These are phyloP conservation scores for Diplodia corticola DNA, from an alignment of 2,329 filamentous ascomycete genomes.

Conservation along the genomic window DNA sequence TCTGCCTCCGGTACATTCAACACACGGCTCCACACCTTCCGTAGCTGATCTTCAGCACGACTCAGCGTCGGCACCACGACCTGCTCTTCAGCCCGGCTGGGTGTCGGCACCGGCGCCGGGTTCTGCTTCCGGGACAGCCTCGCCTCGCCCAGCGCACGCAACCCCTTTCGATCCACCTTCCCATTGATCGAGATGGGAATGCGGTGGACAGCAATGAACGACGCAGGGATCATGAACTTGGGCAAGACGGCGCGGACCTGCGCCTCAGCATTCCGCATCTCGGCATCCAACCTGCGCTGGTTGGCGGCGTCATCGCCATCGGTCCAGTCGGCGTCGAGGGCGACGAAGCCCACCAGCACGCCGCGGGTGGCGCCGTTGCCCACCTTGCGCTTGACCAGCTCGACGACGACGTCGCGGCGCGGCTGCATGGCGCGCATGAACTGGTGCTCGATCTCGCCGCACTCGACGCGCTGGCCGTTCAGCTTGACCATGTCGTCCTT, in stretches of 20 bases:
- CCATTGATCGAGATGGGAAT: background rate
- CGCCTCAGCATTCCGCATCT: background rate
- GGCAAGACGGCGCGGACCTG: background rate
- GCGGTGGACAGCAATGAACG: background rate
- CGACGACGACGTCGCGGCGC: background rate
- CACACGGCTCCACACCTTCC: background rate
- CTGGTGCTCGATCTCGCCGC: conserved; percentile 44
- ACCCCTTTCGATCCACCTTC: background rate
- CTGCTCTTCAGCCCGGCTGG: background rate
- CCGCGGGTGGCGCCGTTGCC: background rate
- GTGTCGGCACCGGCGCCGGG: background rate
- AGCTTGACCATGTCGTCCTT: conserved; percentile 41
- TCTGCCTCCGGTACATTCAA: background rate
- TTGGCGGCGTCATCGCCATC: background rate
- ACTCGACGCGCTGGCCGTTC: conserved; percentile 41
- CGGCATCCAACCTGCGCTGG: conserved; percentile 29
- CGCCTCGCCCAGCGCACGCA: background rate
- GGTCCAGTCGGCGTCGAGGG: background rate
- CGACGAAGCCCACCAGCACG: conserved; percentile 4
- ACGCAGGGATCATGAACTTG: background rate
- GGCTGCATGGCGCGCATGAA: conserved; percentile 29
- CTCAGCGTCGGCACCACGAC: background rate
- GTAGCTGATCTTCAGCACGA: background rate
- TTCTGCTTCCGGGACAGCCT: background rate
- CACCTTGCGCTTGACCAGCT: background rate